Evolutionary conservation across 805 yeast species (phyloP).

Genomic region (Schizosaccharomyces osmophilus): DNA sequence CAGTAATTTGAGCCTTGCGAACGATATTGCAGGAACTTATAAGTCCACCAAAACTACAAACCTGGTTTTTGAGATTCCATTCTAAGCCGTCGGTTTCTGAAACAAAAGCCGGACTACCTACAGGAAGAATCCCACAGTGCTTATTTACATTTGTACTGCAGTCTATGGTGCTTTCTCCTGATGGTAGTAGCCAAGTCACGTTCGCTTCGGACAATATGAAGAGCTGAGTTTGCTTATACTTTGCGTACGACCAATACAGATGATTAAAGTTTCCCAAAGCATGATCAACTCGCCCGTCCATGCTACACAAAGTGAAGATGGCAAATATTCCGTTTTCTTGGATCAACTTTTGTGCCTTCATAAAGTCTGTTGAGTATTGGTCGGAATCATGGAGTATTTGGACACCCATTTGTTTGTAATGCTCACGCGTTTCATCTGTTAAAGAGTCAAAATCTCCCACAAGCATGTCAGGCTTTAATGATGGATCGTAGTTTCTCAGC

Average conservation of each 20-base stretch:
- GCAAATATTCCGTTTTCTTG: background rate
- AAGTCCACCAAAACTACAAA: background rate
- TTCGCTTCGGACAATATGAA: background rate
- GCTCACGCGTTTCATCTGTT: background rate
- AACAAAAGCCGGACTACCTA: background rate
- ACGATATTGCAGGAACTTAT: background rate
- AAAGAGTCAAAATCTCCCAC: conserved; percentile 2
- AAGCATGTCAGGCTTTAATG: background rate
- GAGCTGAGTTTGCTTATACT: background rate
- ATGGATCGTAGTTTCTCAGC: background rate
- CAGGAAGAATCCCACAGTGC: background rate
- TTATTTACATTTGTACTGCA: background rate
- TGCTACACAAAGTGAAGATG: background rate
- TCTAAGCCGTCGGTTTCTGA: background rate
- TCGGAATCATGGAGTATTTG: background rate
- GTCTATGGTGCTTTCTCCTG: background rate
- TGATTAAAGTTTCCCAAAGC: background rate
- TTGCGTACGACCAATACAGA: background rate
- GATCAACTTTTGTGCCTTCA: background rate
- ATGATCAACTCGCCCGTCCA: conserved; percentile 2
- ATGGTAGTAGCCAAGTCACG: background rate
- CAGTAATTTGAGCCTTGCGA: background rate
- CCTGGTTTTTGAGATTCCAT: conserved; percentile 1
- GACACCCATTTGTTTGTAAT: background rate
- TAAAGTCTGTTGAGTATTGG: conserved; percentile 1